Base-by-base conservation (phyloP, 2,329 filamentous ascomycete species). In the Colletotrichum costaricense region DNA sequence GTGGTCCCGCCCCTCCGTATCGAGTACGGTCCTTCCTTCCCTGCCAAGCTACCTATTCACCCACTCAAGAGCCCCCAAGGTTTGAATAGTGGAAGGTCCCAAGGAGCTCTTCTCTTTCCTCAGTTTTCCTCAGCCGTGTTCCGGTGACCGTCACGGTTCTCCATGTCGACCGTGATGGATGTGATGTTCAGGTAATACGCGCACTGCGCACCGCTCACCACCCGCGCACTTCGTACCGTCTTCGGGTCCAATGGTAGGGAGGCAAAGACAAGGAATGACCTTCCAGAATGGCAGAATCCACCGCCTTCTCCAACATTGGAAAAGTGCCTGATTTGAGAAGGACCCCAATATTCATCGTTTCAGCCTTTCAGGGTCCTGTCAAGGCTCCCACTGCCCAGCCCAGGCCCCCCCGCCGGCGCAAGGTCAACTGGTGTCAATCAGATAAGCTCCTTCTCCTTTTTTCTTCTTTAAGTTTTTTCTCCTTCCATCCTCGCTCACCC, bases 351-450 rank as follows among this genome's bases (percentile, higher is more conserved):
- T 60, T 60, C 42, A 7, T 64, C 42, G 70, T 73, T 73, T 73
- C 70, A 73, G 60, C 33, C 60, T 70, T 70, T 70, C 70, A 73
- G 70, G 67, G 70, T 73, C 70, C 67, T 65, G 55, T 70, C 66
- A 49, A 70, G 54, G 30, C 24, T 57, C 49, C 54, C 33, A 35
- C 9, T 12, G 33, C 33, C 33, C 33, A 35, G 33, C 11, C 11
- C 19, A 49, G 19, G 42, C 19, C 42, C 19, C 42, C 42, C 57
- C 46, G n/a, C 42, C 28, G 4, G 26, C 19, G 38, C 38, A 42
- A 42, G 38, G 38, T 42, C 38, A 42, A 42, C 38, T 6, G 35
- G 42, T 49, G 42, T 49, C 69, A 63, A 55, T 55, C 59, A 68
- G 57, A 63, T 58, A 68, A 63, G 69, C 46, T 72, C 38, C 49